These are phyloP conservation scores for Aspergillus biplanus DNA, from an alignment of 495 filamentous ascomycete genomes.

Conservation along the genomic window DNA sequence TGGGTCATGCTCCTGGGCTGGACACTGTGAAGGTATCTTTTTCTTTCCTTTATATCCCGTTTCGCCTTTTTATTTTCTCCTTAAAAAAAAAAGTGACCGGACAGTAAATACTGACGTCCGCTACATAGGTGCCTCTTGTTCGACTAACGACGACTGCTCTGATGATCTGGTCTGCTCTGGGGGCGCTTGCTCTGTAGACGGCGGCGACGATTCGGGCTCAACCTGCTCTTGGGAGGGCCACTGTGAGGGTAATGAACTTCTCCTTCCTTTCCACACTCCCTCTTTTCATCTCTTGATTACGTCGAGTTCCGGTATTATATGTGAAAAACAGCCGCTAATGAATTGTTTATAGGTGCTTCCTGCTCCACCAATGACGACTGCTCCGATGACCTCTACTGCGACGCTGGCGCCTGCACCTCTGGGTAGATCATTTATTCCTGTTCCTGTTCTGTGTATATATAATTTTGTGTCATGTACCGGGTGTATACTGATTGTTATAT, in stretches of 20 bases:
- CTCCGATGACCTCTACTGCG: background rate
- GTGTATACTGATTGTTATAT: no score
- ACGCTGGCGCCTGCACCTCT: background rate
- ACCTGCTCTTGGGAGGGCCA: slow-evolving; percentile 1
- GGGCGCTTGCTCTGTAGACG: slow-evolving; percentile 23
- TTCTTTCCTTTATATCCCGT: background rate
- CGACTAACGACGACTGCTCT: slow-evolving; percentile 29
- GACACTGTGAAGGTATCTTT: slow-evolving; percentile 28
- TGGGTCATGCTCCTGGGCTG: slow-evolving; percentile 25
- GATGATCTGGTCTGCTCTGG: slow-evolving; percentile 23
- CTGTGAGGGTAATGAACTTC: slow-evolving; percentile 4
- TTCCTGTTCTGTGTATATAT: background rate
- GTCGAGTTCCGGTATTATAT: background rate
- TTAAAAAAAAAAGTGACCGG: no score
- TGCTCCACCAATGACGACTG: background rate
- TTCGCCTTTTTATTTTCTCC: background rate
- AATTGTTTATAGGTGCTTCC: background rate
- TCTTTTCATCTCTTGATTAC: background rate
- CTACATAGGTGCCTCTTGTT: slow-evolving; percentile 27
- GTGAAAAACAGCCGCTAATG: background rate
- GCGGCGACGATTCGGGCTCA: background rate
- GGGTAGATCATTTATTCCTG: background rate
- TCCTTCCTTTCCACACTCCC: no score
- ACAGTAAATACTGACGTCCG: background rate
- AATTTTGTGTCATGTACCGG: no score